phyloP scores from a whole-genome alignment of 169 alveolate species.

The Cryptosporidium muris region DNA sequence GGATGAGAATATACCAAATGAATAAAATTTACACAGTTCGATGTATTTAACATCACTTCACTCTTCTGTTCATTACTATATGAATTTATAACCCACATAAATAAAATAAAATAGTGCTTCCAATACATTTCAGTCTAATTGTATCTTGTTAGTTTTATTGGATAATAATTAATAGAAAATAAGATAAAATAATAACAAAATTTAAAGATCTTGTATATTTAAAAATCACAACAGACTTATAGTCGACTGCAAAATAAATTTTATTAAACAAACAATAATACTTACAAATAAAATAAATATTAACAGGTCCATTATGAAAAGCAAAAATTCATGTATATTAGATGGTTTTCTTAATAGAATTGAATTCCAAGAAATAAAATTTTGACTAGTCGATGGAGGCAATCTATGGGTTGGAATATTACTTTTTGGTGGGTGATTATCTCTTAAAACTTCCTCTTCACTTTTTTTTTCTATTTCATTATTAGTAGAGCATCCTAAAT shows the following conservation, averaged over 20 bases:
- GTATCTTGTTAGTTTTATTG: too few species aligned
- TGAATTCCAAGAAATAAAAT: slow-evolving; percentile 53
- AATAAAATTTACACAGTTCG: too few species aligned
- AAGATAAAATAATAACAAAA: not conserved
- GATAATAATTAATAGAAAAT: too few species aligned
- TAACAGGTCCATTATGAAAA: slow-evolving; percentile 15
- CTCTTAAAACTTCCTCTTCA: not conserved
- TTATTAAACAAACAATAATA: slow-evolving; percentile 6
- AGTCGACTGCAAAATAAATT: not conserved
- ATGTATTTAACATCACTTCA: too few species aligned
- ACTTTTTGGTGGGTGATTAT: not conserved
- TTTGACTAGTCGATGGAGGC: slow-evolving; percentile 43
- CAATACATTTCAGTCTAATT: too few species aligned
- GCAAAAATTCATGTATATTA: slow-evolving; percentile 21
- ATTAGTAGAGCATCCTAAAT: not conserved
- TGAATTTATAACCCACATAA: too few species aligned
- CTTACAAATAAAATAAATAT: slow-evolving; percentile 13
- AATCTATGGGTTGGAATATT: slow-evolving; percentile 31
- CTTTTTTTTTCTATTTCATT: not conserved
- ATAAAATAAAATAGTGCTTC: too few species aligned
- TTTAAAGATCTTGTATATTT: not conserved
- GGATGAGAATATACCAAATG: too few species aligned
- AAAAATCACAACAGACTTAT: not conserved
- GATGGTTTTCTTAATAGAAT: slow-evolving; percentile 40
- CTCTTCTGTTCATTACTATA: too few species aligned